Evolutionary conservation across 2,329 filamentous ascomycete genomes (phyloP), one percentile per base, ranked within the genome.

Genomic region (Diaporthe ilicicola): DNA sequence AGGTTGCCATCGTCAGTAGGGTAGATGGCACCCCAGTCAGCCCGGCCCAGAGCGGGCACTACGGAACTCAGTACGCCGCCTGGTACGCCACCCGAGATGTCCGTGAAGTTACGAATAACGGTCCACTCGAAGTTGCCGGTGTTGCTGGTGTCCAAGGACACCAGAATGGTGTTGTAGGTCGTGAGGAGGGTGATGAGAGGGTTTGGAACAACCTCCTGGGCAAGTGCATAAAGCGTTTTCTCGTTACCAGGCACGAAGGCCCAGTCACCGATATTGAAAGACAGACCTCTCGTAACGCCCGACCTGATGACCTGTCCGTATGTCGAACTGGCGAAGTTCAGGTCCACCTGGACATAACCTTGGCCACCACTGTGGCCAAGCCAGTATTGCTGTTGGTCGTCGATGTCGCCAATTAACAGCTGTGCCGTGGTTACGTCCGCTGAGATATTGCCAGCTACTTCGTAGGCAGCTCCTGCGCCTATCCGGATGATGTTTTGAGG

Each of bases 11-110:
- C 65, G 5, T 24, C 24, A 15, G 65, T 42, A n/a, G n/a, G 27
- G 65, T 67, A 67, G n/a, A 67, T 15, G 8, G 65, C 51, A 0
- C 65, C 65, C 65, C 65, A 56, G 15, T n/a, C 1, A 22, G 65
- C 51, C 51, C 32, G 13, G 19, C 64, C 64, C 8, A 39, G 22
- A n/a, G n/a, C n/a, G n/a, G n/a, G n/a, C n/a, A n/a, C n/a, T n/a
- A n/a, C n/a, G n/a, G n/a, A n/a, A n/a, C n/a, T n/a, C n/a, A n/a
- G n/a, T n/a, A n/a, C n/a, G n/a, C n/a, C n/a, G n/a, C n/a, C n/a
- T n/a, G n/a, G n/a, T 1, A 44, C 2, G 48, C 62, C 62, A 27
- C 37, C 46, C 2, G 8, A 0, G 19, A 19, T 37, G 29, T 9
- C 4, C 17, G 5, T 10, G 6, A 46, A 46, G 50, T 42, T 44